Base-by-base conservation (phyloP, 805 yeast genomes). In the Novakomyces olei region DNA sequence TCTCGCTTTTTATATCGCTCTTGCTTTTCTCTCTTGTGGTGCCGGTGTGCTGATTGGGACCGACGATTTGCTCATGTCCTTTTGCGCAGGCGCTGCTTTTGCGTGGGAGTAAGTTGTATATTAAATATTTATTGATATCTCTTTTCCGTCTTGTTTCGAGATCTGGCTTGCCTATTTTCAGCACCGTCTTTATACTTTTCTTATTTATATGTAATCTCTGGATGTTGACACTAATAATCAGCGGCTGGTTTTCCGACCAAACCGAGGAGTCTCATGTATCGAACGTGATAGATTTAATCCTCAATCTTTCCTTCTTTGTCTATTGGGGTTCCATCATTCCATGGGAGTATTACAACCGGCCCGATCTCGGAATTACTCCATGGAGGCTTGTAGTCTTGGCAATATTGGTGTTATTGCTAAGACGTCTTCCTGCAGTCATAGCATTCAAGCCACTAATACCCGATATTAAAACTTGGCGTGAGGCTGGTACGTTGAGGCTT, bases 61-160 rank as follows among this genome's bases (percentile, higher is more conserved):
- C 8, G 94, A 81, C 50, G 95, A 81, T 52, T 62, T 81, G 44
- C 61, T 81, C 39, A 91, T 77, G 2, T 72, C 92, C 3, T 83
- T 83, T 54, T 73, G 91, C 2, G 93, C 94, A 0, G 95, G 95
- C 16, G 72, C 92, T 3, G 78, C 93, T 2, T 83, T 81, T 50
- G 68, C 91, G 1, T 81, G 94, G 94, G 83, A 78, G 49, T 93
- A 92, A n/a, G n/a, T n/a, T n/a, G n/a, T n/a, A n/a, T n/a, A n/a
- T n/a, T n/a, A n/a, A n/a, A n/a, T n/a, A n/a, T n/a, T n/a, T n/a
- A n/a, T n/a, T n/a, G n/a, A n/a, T n/a, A n/a, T n/a, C n/a, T n/a
- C n/a, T n/a, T n/a, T n/a, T n/a, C n/a, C n/a, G n/a, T n/a, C n/a
- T n/a, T n/a, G n/a, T n/a, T n/a, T n/a, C n/a, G n/a, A n/a, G n/a